Evolutionary conservation across 345 rosid species (phyloP).

Genomic region (Murraya koenigii): DNA sequence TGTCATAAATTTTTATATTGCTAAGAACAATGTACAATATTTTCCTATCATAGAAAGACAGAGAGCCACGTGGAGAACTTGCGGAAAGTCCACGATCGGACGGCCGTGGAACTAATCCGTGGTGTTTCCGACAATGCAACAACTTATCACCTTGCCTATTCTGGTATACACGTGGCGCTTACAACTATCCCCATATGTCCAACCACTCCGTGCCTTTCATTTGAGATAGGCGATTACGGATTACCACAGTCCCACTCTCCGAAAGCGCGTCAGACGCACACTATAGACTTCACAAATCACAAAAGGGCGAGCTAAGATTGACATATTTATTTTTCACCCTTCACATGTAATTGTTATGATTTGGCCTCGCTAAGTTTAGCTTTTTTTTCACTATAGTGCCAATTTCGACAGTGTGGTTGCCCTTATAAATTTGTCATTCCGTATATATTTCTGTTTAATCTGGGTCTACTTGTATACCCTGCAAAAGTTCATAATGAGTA

Average conservation of each 20-base stretch:
- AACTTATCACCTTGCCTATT: not conserved
- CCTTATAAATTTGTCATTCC: too few relatives aligned
- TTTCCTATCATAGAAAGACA: not conserved
- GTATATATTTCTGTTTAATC: too few relatives aligned
- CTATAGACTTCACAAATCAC: not conserved
- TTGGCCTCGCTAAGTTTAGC: not conserved
- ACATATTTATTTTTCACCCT: not conserved
- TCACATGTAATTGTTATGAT: not conserved
- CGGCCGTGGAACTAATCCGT: not conserved
- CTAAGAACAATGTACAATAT: too few relatives aligned
- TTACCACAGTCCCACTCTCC: not conserved
- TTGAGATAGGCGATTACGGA: not conserved
- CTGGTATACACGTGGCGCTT: slow-evolving; percentile 2
- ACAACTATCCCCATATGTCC: not conserved
- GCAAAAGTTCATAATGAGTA: too few relatives aligned
- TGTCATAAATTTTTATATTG: not conserved
- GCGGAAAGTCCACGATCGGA: not conserved
- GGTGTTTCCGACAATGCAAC: slow-evolving; percentile 2
- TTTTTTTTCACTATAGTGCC: too few relatives aligned
- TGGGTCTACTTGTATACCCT: too few relatives aligned
- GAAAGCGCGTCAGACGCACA: not conserved
- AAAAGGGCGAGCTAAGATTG: not conserved
- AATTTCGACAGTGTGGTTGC: too few relatives aligned
- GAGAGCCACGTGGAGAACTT: not conserved
- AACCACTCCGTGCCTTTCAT: not conserved